phyloP scores from a whole-genome alignment of 768 basidiomycete genomes.

The Cubamyces sp. region DNA sequence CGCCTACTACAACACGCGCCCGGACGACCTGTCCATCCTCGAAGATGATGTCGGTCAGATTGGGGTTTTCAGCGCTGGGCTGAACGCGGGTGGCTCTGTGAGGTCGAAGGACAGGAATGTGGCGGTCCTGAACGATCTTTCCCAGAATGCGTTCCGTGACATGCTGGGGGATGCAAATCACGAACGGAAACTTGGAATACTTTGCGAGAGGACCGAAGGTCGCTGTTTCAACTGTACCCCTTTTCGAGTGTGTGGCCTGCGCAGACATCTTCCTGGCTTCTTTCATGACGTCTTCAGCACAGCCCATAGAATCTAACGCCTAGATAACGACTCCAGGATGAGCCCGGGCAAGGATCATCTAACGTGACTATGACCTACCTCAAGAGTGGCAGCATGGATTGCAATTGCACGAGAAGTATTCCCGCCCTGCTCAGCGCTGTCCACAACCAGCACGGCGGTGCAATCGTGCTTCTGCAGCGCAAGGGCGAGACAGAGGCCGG shows the following conservation, averaged over 20 bases:
- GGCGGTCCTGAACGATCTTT: conserved; percentile 37
- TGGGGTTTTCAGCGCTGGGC: conserved; percentile 32
- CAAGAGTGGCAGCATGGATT: conserved; percentile 57
- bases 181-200: conserved; percentile 50
- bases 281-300: conserved; percentile 43
- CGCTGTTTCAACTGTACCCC: conserved; percentile 32
- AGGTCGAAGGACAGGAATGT: conserved; percentile 42
- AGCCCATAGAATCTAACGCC: conserved; percentile 51
- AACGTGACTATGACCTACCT: conserved; percentile 38
- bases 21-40: conserved; percentile 49
- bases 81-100: conserved; percentile 44
- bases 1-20: conserved; percentile 52
- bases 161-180: conserved; percentile 47
- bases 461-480: conserved; percentile 47
- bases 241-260: conserved; percentile 38
- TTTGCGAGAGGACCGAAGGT: conserved; percentile 41
- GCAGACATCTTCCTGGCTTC: conserved; percentile 40
- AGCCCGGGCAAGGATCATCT: not conserved
- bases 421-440: conserved; percentile 38
- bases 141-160: conserved; percentile 48
- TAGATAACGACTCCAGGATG: conserved; percentile 24
- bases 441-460: conserved; percentile 48
- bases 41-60: conserved; percentile 46
- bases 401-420: conserved; percentile 50
- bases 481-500: conserved; percentile 50